Base-by-base conservation (phyloP, 768 basidiomycete genomes). In the Collybiopsis luxurians region DNA sequence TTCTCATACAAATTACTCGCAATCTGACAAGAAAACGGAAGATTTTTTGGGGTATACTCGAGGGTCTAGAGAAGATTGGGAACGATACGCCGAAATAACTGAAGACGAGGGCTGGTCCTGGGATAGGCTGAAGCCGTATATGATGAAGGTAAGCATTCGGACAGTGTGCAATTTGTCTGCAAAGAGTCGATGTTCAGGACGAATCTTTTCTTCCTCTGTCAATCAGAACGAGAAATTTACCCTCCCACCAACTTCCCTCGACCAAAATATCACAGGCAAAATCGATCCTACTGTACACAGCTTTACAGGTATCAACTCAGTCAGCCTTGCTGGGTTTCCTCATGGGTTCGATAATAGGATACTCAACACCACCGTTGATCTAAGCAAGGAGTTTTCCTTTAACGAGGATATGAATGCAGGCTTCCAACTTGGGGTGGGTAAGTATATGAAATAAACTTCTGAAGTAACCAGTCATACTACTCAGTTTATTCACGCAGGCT, bases 81-180 rank as follows among this genome's bases (percentile, higher is more conserved):
- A 73, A 48, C 66, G 69, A 12, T 67, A 60, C 36, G 72, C 72
- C 1, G 43, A 39, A 2, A 36, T 66, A 26, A 66, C 69, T 4
- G 63, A 65, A 0, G 71, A 73, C 49, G 19, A 53, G 1, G 72
- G 72, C 7, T 73, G 72, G 72, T 69, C 68, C 10, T 73, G 72
- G 72, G 55, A 67, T 10, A 56, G 39, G 15, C 46, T 73, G 3
- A 55, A 64, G 21, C 66, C 61, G 1, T 72, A 69, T 47, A 61
- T 67, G 48, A 45, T 53, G 38, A 65, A 61, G 44, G 57, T 58
- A 27, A 39, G 39, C 15, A 9, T 19, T 34, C 4, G 21, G 3
- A 24, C 50, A 42, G 28, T 24, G 9, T 27, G 40, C n/a, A 19
- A 27, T 31, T n/a, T n/a, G n/a, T n/a, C n/a, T n/a, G n/a, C n/a